Evolutionary conservation across 1,284 basidiomycete species (phyloP).

Genomic region (Trametes hirsuta): DNA sequence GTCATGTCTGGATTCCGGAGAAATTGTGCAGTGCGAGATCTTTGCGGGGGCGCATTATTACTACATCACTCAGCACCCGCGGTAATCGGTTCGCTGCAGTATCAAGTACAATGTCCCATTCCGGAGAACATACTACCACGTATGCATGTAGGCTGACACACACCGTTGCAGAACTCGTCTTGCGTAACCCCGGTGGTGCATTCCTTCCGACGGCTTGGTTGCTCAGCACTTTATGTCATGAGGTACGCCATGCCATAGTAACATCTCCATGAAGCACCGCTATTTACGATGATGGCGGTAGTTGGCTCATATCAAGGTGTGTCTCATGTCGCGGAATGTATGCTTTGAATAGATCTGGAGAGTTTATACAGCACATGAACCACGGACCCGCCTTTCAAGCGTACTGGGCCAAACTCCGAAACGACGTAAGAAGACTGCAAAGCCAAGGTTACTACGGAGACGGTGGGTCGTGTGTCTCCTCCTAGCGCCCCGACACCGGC

Average conservation of each 20-base stretch:
- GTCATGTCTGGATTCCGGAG: too few species aligned
- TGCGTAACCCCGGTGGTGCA: constrained; percentile 60
- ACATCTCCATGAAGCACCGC: not conserved
- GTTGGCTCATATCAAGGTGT: constrained; percentile 80
- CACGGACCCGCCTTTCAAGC: constrained; percentile 75
- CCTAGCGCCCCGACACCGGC: not conserved
- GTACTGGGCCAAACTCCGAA: constrained; percentile 64
- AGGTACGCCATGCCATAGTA: constrained; percentile 48
- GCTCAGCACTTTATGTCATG: constrained; percentile 80
- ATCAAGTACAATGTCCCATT: too few species aligned
- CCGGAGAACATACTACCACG: too few species aligned
- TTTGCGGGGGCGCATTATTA: not conserved
- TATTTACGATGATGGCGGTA: constrained; percentile 33
- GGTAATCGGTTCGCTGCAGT: too few species aligned
- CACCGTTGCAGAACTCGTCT: constrained; percentile 61
- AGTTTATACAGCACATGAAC: constrained; percentile 65
- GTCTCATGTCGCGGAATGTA: constrained; percentile 1
- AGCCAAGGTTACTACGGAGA: constrained; percentile 78
- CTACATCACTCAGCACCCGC: not conserved
- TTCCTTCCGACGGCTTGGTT: constrained; percentile 69
- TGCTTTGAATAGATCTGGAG: not conserved
- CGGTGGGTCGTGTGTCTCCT: constrained; percentile 44
- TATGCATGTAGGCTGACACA: too few species aligned
- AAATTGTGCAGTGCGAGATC: too few species aligned
- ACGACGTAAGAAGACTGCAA: constrained; percentile 70